These are phyloP conservation scores for Hymenotorrendiella dingleyae DNA, from an alignment of 2,329 filamentous ascomycete genomes.

Conservation along the genomic window DNA sequence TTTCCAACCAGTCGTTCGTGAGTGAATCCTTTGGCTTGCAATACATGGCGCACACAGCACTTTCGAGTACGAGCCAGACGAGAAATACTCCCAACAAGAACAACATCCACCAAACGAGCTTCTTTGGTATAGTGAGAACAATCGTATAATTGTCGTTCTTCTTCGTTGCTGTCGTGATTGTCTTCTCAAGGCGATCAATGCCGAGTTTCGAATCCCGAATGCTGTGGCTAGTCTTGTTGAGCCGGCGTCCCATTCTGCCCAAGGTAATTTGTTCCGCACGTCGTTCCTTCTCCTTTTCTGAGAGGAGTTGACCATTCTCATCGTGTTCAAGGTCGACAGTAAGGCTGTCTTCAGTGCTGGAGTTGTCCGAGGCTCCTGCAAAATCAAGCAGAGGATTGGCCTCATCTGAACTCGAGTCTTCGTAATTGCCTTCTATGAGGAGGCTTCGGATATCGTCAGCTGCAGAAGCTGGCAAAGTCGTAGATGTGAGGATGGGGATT, in stretches of 20 bases:
- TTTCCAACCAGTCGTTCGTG: slow-evolving; percentile 43
- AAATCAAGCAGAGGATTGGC: slow-evolving; percentile 15
- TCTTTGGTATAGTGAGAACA: slow-evolving; percentile 4
- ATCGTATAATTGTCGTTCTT: neutral
- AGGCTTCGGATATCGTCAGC: slow-evolving; percentile 26
- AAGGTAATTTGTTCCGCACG: slow-evolving; percentile 37
- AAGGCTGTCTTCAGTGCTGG: slow-evolving; percentile 2
- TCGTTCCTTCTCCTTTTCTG: slow-evolving; percentile 27
- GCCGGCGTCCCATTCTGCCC: slow-evolving; percentile 45
- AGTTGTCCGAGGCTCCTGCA: too few species aligned
- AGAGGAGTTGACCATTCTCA: slow-evolving; percentile 17
- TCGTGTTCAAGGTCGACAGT: slow-evolving; percentile 19
- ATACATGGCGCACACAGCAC: slow-evolving; percentile 45
- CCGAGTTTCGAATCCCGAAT: slow-evolving; percentile 51
- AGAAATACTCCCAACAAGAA: slow-evolving; percentile 33
- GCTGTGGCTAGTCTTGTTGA: slow-evolving; percentile 45
- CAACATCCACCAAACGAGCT: slow-evolving; percentile 26
- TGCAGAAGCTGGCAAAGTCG: slow-evolving; percentile 17
- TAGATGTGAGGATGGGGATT: slow-evolving; percentile 18
- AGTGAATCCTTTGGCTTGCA: slow-evolving; percentile 48
- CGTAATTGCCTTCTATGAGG: slow-evolving; percentile 23
- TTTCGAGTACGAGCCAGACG: slow-evolving; percentile 52
- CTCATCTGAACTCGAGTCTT: slow-evolving; percentile 27
- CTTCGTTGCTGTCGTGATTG: slow-evolving; percentile 30
- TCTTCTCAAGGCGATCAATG: slow-evolving; percentile 51